Conservation (phyloP, 495 filamentous ascomycete species). For the Penicillium flavigenum region DNA sequence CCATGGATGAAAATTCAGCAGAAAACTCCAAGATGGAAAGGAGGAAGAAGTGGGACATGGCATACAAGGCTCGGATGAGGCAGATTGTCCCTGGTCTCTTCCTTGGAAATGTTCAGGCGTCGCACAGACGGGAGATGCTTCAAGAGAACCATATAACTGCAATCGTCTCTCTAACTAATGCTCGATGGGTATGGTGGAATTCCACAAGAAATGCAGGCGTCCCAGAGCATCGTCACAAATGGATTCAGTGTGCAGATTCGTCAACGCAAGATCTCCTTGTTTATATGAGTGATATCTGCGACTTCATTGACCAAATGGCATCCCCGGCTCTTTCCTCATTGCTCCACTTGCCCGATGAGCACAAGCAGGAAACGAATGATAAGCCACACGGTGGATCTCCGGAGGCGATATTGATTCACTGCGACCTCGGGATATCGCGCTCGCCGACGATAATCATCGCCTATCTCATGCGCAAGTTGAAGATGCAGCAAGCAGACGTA, state of each 20-base stretch:
- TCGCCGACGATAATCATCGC: constrained; percentile 36
- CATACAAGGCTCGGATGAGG: constrained; percentile 24
- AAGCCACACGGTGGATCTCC: background rate
- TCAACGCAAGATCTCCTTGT: constrained; percentile 36
- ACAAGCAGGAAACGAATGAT: constrained; percentile 17
- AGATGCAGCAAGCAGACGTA: background rate
- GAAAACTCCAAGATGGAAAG: background rate
- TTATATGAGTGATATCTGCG: constrained; percentile 35
- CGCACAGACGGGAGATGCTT: constrained; percentile 29
- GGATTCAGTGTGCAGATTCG: constrained; percentile 36
- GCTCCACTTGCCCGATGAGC: constrained; percentile 18
- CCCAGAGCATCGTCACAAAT: constrained; percentile 32
- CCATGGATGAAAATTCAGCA: too few relatives aligned
- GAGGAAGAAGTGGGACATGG: constrained; percentile 24
- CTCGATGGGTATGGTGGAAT: constrained; percentile 28
- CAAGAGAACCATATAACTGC: constrained; percentile 33
- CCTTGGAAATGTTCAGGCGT: constrained; percentile 35
- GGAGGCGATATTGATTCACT: constrained; percentile 36
- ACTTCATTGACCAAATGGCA: constrained; percentile 41
- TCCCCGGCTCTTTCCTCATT: constrained; percentile 20
- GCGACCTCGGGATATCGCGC: constrained; percentile 38
- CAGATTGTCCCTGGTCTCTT: constrained; percentile 40
- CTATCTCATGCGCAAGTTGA: background rate
- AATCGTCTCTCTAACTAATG: constrained; percentile 36
- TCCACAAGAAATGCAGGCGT: constrained; percentile 27